A percentile compares a stretch with the other conserved stretches of the same genome.
phyloP scores from a whole-genome alignment of 352 stramenopile species.

The Peronospora tabacina region DNA sequence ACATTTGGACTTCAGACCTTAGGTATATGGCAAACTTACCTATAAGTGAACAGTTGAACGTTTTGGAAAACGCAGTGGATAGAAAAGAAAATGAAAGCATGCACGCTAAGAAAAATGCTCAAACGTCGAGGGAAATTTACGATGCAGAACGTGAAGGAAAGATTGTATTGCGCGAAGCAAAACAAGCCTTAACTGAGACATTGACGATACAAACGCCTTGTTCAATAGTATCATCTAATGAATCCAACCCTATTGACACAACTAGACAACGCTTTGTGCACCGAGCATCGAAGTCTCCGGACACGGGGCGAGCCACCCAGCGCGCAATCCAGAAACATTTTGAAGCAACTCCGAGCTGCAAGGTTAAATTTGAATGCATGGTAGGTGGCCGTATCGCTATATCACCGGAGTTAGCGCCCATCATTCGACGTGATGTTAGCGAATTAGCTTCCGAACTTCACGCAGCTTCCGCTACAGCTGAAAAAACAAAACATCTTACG shows the following conservation, averaged over 20 bases:
- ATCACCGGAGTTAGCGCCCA: constrained; percentile 54
- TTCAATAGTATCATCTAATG: constrained; percentile 9
- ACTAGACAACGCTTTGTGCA: constrained; percentile 23
- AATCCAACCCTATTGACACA: constrained; percentile 19
- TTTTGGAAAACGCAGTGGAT: constrained; percentile 31
- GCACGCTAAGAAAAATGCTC: not conserved
- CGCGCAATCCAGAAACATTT: constrained; percentile 65
- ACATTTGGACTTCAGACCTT: constrained; percentile 77
- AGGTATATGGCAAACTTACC: constrained; percentile 80
- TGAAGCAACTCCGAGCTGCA: constrained; percentile 58
- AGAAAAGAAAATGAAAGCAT: constrained; percentile 5
- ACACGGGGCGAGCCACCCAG: constrained; percentile 41
- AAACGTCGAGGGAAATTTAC: not conserved
- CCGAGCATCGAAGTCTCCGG: constrained; percentile 45
- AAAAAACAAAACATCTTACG: constrained; percentile 52
- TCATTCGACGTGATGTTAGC: constrained; percentile 53
- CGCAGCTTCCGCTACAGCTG: constrained; percentile 50
- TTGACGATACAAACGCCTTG: constrained; percentile 21
- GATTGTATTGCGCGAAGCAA: constrained; percentile 3
- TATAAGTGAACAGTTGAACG: constrained; percentile 52
- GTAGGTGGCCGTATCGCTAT: constrained; percentile 54
- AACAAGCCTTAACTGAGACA: constrained; percentile 13
- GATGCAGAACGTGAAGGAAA: constrained; percentile 1
- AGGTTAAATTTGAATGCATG: constrained; percentile 66
- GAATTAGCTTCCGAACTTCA: constrained; percentile 61